Evolutionary conservation across 805 yeast species (phyloP), one percentile per base, ranked within the genome.

Genomic region (Candida krabiensis): DNA sequence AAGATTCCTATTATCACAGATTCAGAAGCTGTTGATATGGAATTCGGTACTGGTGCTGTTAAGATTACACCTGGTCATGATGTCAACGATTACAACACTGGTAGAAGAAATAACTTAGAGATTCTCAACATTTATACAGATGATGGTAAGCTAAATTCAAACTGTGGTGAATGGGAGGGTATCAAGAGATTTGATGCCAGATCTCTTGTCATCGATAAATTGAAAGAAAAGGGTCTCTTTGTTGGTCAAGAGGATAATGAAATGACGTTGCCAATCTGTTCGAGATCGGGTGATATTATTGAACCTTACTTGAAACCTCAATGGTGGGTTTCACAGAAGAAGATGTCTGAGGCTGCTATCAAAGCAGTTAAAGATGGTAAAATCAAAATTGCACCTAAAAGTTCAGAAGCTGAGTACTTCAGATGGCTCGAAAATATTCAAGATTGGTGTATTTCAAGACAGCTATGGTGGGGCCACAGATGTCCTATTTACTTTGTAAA

Each of bases 11-110:
- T 93, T 58, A 70, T 93, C 46, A 79, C 89, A 36, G 99, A 93
- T 63, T 61, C 81, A 27, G 96, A 87, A 66, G 93, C 97, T 28
- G 99, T 93, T 49, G 99, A 93, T 66, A 93, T 93, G 98, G 96
- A 86, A 64, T 93, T 93, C 53, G 99, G 99, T 76, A 93, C 99
- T 46, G 99, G 99, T 83, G 99, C 99, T 33, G 99, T 93, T 46
- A 93, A 93, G 70, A 93, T 93, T 62, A 93, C 99, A 11, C 99
- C 99, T 43, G 97, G 96, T 30, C 99, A 93, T 67, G 99, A 93
- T 69, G 85, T 81, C 56, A 93, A 93, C 75, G 99, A 93, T 87
- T 89, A 87, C 76, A 76, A 73, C 60, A 88, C 96, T 38, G 99
- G 99, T 71, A 90, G 86, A 71, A 89, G 99, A 71, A 86, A 88